Evolutionary conservation across 164 flowering plant species (phyloP), one percentile per base, ranked within the genome.

Genomic region (Protea cynaroides): DNA sequence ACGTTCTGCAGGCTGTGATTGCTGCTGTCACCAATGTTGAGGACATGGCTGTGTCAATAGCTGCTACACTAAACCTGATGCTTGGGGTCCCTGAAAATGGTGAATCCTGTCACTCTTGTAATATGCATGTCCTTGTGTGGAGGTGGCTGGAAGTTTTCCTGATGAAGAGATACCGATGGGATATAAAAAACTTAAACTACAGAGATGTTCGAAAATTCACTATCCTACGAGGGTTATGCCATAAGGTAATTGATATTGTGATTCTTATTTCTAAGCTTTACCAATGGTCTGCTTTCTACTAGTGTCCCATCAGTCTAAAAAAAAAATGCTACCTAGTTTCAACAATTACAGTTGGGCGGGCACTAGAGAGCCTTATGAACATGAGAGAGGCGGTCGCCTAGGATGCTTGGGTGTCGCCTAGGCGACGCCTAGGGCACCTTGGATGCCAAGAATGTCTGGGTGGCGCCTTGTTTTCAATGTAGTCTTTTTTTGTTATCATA

Each of bases 81-180:
- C 90, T 94, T 73, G 99, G 99, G 65, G 72, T 83, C 75, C 81
- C 88, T 59, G 83, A 81, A 70, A 71, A 59, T 64, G 81, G 65
- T 56, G 78, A 86, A 62, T 59, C 69, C 37, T 72, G 71, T 68
- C 65, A 68, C 61, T 67, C 80, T 58, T 56, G 69, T 70, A 77
- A 76, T 50, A 72, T 82, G 54, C 82, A 87, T 80, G 23, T 84
- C 47, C 84, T 94, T 70, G 80, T 85, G 13, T 83, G 95, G 92
- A 86, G 72, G 71, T 94, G 99, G 99, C 76, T 94, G 73, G 85
- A 86, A 71, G 72, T 77, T 24, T 91, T 94, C 71, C 69, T 91
- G 78, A 74, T 66, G 83, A 89, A 91, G 75, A 83, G 99, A 70
- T 94, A 81, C 81, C 88, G 75, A n/a, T 94, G 96, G 96, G 86